Evolutionary conservation across 768 basidiomycete species (phyloP), one percentile per base, ranked within the genome.

Genomic region (Boletus sp.): DNA sequence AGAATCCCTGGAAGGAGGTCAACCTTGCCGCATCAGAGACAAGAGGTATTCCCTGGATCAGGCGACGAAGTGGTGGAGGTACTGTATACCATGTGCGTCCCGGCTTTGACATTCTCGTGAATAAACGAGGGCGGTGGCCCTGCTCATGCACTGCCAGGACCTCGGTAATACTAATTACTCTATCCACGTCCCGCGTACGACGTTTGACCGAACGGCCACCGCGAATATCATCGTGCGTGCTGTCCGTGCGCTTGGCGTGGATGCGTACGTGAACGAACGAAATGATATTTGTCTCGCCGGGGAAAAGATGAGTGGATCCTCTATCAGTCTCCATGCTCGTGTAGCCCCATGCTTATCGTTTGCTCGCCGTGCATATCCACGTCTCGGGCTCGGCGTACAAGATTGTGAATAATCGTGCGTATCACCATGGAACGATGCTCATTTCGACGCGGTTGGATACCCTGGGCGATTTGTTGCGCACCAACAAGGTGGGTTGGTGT

Each of bases 371-470:
- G 63, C 14, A 53, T 61, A 54, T 54, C 54, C 68, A 98, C 93
- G 87, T 98, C 57, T 98, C 96, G 44, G 97, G 97, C 39, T 98
- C 94, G 9, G 97, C 97, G 11, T 99, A 97, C 75, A 98, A 97
- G 73, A 90, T 99, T 51, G 87, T 88, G 41, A 89, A 84, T 61
- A 83, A 84, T 49, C 79, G 97, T 29, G 93, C 94, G 7, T 98
- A 98, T 72, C 96, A 98, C 63, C 97, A 99, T 62, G 97, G 97
- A 0, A 99, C 97, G 15, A 99, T 99, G 97, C 82, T 99, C 27
- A 88, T 98, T 21, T 87, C 90, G 8, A 93, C 93, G 4, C 73
- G 79, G 43, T 78, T 98, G 29, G 75, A 80, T 33, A 78, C 81
- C 7, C 74, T 99, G 8, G 88, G 90, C 0, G 82, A 88, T 56